A percentile compares a stretch with the other conserved stretches of the same genome.
phyloP scores from a whole-genome alignment of 352 stramenopile genomes.

The Pythium folliculosum region DNA sequence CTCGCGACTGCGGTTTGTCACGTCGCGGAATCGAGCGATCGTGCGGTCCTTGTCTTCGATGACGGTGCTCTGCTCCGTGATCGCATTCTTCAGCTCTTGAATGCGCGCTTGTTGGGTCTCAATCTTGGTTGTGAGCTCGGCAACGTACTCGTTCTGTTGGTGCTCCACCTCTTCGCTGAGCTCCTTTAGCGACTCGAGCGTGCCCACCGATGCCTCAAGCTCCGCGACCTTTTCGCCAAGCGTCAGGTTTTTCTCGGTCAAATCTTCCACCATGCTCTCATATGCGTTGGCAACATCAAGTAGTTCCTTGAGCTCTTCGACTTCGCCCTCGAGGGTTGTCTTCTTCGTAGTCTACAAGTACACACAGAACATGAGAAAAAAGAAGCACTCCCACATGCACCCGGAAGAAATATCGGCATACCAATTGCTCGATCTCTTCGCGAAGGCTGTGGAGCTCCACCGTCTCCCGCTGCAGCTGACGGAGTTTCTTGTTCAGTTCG shows the following conservation, averaged over 20 bases:
- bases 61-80: slow-evolving; percentile 53
- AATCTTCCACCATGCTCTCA: slow-evolving; percentile 86
- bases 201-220: slow-evolving; percentile 66
- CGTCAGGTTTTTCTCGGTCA: slow-evolving; percentile 88
- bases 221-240: slow-evolving; percentile 83
- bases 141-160: slow-evolving; percentile 82
- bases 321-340: slow-evolving; percentile 54
- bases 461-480: slow-evolving; percentile 74
- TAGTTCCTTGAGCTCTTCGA: slow-evolving; percentile 87
- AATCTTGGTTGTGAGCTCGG: slow-evolving; percentile 73
- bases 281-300: slow-evolving; percentile 86
- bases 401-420: slow-evolving; percentile 29
- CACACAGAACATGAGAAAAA: neutral
- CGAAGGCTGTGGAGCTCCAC: slow-evolving; percentile 59
- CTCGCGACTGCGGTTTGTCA: slow-evolving; percentile 63
- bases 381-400: neutral
- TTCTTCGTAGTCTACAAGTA: slow-evolving; percentile 51
- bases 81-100: slow-evolving; percentile 58
- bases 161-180: slow-evolving; percentile 90
- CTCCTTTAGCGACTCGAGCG: slow-evolving; percentile 79
- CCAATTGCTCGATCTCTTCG: slow-evolving; percentile 74
- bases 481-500: slow-evolving; percentile 79
- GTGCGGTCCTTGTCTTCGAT: slow-evolving; percentile 82
- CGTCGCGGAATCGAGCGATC: slow-evolving; percentile 78
- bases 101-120: slow-evolving; percentile 53